Evolutionary conservation across 352 stramenopile genomes (phyloP).

Genomic region (Phytophthora fragariaefolia): DNA sequence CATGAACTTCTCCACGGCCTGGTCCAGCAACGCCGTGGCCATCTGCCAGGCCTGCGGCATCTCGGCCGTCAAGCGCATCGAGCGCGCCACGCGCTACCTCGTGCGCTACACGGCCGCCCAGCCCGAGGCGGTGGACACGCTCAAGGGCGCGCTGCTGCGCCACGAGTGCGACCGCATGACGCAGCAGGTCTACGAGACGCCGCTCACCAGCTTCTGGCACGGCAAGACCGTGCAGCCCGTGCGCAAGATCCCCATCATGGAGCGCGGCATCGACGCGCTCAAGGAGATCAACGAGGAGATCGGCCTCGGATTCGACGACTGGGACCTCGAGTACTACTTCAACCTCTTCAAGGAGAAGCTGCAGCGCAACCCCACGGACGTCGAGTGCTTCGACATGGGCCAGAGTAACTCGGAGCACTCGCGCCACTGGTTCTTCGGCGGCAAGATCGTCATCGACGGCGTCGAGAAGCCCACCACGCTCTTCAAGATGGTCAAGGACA

Average conservation of each 20-base stretch:
- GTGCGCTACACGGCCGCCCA: constrained; percentile 62
- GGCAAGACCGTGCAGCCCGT: constrained; percentile 86
- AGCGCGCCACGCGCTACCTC: constrained; percentile 93
- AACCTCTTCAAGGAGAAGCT: constrained; percentile 98
- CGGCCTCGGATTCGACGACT: constrained; percentile 98
- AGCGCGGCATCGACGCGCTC: constrained; percentile 93
- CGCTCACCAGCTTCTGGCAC: constrained; percentile 93
- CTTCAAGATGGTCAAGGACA: constrained; percentile 99
- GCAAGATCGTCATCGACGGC: constrained; percentile 98
- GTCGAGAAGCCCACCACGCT: constrained; percentile 96
- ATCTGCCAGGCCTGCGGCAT: constrained; percentile 97
- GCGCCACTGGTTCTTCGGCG: constrained; percentile 99
- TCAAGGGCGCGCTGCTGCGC: constrained; percentile 70
- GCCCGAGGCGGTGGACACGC: constrained; percentile 48
- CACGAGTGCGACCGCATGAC: constrained; percentile 97
- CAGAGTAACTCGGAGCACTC: constrained; percentile 99
- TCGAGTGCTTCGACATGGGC: constrained; percentile 99
- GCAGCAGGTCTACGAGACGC: constrained; percentile 94
- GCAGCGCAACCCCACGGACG: constrained; percentile 97
- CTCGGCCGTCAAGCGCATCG: constrained; percentile 90
- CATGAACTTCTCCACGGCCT: constrained; percentile 98
- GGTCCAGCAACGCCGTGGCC: constrained; percentile 97
- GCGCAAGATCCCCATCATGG: constrained; percentile 94
- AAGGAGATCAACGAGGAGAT: constrained; percentile 96
- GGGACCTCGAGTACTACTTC: constrained; percentile 99